These are phyloP conservation scores for Penicillium cataractarum DNA, from an alignment of 495 filamentous ascomycete genomes.

Conservation along the genomic window DNA sequence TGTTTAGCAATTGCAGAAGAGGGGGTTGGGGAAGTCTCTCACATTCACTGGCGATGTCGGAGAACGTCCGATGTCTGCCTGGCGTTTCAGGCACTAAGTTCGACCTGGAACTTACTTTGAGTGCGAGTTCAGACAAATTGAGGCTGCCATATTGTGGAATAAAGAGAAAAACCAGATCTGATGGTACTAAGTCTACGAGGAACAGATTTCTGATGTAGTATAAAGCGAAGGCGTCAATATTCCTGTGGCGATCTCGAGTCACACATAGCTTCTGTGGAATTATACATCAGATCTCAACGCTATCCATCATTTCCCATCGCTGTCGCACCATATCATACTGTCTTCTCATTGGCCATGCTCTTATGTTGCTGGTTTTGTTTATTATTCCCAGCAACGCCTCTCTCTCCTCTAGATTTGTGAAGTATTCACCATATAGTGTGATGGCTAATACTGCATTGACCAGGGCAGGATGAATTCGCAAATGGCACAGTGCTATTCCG, in stretches of 20 bases:
- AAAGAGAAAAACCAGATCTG: no score
- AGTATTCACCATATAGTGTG: constrained; percentile 33
- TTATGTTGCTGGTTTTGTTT: constrained; percentile 16
- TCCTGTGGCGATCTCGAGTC: neutral
- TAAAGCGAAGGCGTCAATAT: neutral
- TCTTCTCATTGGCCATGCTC: constrained; percentile 27
- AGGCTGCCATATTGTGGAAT: no score
- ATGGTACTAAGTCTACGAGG: no score
- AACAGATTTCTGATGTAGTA: no score
- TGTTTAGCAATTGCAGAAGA: no score
- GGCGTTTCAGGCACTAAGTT: no score
- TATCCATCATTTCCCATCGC: constrained; percentile 23
- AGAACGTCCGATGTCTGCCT: no score
- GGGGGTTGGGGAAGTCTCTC: no score
- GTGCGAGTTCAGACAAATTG: no score
- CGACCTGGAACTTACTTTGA: no score
- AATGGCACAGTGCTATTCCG: constrained; percentile 27
- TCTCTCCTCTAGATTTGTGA: constrained; percentile 28
- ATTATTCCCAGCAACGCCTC: constrained; percentile 27
- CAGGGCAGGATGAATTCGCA: constrained; percentile 23
- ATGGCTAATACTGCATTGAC: constrained; percentile 35
- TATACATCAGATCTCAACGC: constrained; percentile 10
- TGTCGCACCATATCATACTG: constrained; percentile 17
- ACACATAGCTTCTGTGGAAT: neutral
- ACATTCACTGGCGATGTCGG: no score